Base-by-base conservation (phyloP, 495 filamentous ascomycete species). In the Chlorociboria aeruginascens region DNA sequence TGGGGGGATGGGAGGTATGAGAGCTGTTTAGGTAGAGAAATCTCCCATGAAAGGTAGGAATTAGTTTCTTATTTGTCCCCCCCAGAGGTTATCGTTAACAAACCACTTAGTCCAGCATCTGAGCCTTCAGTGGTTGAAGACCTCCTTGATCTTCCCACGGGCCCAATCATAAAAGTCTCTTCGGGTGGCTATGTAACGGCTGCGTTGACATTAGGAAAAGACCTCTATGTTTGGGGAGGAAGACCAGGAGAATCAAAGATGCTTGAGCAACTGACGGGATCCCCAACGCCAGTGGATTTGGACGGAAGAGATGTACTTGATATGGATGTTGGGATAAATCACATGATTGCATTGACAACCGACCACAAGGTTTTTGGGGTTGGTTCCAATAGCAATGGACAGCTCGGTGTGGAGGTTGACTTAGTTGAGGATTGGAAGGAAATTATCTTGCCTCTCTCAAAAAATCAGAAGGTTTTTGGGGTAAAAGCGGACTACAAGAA, bases 221-320 rank as follows among this genome's bases (percentile, higher is more conserved):
- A 81, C 55, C 58, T 83, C 3, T 86, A 85, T 58, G 49, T 74
- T 36, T 86, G 83, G 83, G 20, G 82, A 40, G 61, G 67, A 3
- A 51, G 61, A 1, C 34, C 46, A 55, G 57, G 46, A 60, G 62
- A 38, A 60, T 58, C 66, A 14, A 49, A 63, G 32, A 52, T 67
- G 28, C 53, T 56, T 6, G 39, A 60, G 8, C 40, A 54, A 10
- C 41, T 57, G 32, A 50, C 16, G 4, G 61, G 58, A 11, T 52
- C 58, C 1, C 65, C 72, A 6, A 58, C 33, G 25, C 37, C 73
- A 31, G 60, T 67, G 25, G 66, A 69, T 40, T 43, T 69, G 8
- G 55, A 57, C 17, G 69, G 63, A 0, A 38, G 62, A 28, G 73
- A 73, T 47, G 63, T 83, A 13, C 52, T 67, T 4, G 79, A 83